Conservation (phyloP, 139 green algal genomes). For the Chlamydomonas schloesseri region DNA sequence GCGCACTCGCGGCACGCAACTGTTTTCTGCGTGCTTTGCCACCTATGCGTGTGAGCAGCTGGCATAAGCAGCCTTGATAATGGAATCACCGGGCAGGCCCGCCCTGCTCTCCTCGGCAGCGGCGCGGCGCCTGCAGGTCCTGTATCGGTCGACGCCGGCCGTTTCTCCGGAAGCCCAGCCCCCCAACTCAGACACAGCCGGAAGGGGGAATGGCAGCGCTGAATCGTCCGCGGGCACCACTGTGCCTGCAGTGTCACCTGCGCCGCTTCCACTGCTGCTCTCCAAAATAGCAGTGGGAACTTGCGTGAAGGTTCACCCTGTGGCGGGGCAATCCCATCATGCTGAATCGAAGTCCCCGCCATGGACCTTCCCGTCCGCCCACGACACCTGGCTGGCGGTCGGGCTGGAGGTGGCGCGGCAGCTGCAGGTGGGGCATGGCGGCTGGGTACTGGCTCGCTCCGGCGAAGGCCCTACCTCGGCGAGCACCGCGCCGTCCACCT, state of each 20-base stretch:
- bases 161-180: no score
- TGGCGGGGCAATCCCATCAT: neutral
- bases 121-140: neutral
- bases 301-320: neutral
- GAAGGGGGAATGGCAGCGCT: no score
- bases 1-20: no score
- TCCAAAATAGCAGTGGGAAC: neutral
- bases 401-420: neutral
- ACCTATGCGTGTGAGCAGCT: no score
- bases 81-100: neutral
- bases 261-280: no score
- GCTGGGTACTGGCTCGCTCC: neutral
- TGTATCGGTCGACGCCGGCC: neutral
- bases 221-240: no score
- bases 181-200: no score
- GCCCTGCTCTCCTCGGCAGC: neutral
- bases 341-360: no score
- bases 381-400: conserved; percentile 8
- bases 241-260: no score
- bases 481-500: no score
- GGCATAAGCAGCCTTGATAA: neutral
- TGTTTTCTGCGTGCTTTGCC: no score
- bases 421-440: conserved; percentile 1
- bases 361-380: neutral
- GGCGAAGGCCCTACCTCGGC: neutral